phyloP scores from a whole-genome alignment of 768 basidiomycete genomes.

The Pisolithus orientalis region DNA sequence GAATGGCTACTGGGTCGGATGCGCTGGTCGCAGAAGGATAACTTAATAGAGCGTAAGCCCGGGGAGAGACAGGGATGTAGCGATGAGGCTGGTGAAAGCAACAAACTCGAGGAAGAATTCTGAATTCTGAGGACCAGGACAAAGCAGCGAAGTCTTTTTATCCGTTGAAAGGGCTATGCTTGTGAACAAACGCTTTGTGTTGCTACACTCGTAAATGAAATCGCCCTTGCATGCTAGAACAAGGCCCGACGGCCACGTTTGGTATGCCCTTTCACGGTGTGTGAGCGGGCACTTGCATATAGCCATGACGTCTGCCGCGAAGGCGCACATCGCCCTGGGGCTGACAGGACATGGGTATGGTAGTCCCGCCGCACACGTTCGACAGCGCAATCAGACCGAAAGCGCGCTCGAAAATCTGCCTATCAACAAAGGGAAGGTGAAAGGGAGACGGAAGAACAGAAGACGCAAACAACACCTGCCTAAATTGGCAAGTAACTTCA shows the following conservation, averaged over 20 bases:
- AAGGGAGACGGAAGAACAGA: conserved; percentile 5
- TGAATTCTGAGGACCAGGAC: background rate
- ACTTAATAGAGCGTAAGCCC: background rate
- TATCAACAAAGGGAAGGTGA: background rate
- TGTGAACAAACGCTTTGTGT: background rate
- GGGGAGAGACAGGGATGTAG: background rate
- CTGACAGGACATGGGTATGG: background rate
- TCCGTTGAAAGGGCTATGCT: background rate
- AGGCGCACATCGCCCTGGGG: background rate
- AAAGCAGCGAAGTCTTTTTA: conserved; percentile 2
- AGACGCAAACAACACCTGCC: conserved; percentile 6
- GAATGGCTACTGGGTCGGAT: background rate
- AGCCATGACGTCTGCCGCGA: background rate
- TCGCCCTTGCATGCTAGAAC: background rate
- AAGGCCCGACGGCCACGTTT: conserved; percentile 1
- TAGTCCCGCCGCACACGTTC: too few species aligned
- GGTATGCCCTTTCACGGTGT: conserved; percentile 4
- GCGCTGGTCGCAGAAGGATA: background rate
- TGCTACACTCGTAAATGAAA: background rate
- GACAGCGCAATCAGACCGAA: too few species aligned
- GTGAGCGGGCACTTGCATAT: background rate
- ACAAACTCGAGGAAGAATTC: too few species aligned
- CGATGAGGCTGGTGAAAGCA: background rate
- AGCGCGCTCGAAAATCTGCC: too few species aligned
- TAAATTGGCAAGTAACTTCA: background rate